Base-by-base conservation (phyloP, 495 filamentous ascomycete genomes). In the Sordaria brevicollis region DNA sequence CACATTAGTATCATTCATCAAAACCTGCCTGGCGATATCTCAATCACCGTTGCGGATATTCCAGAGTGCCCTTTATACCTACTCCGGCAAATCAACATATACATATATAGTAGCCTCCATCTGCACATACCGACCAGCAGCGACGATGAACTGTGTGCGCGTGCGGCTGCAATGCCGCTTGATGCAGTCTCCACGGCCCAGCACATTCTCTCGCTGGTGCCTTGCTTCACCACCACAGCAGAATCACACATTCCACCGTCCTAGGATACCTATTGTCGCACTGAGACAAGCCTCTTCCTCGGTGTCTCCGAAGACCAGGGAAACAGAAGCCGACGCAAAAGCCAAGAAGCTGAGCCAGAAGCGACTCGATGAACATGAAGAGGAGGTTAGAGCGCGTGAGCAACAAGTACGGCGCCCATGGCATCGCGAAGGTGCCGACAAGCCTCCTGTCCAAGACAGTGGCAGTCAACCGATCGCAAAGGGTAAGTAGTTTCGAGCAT, bases 391-490 rank as follows among this genome's bases (percentile, higher is more conserved):
- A 34, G 76, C 66, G n/a, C 70, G 75, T 29, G 68, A 79, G 68
- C 66, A 77, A 70, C 71, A 79, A 65, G 77, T 82, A 31, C 75
- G 80, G 67, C 78, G 82, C 17, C 91, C 91, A 74, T 92, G 91
- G 91, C 89, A 90, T 74, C 84, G 90, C 38, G 85, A 92, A 71
- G 88, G 88, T 29, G 84, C 85, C 25, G 86, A 90, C 72, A 76
- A 81, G 62, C 84, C 87, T 1, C 85, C 87, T 3, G 86, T 86
- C 2, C 79, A 82, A 71, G 78, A 83, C 9, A 15, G 74, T 0
- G 74, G 73, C 66, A 77, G 79, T 67, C 82, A 86, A 19, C 83
- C 86, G 13, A 87, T 90, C 83, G 88, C 84, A 1, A 89, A 90
- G 79, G 91, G 90, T 90, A 78, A 15, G 66, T 57, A 49, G 5